phyloP scores from a whole-genome alignment of 495 filamentous ascomycete species.

The Penicillium arizonense region DNA sequence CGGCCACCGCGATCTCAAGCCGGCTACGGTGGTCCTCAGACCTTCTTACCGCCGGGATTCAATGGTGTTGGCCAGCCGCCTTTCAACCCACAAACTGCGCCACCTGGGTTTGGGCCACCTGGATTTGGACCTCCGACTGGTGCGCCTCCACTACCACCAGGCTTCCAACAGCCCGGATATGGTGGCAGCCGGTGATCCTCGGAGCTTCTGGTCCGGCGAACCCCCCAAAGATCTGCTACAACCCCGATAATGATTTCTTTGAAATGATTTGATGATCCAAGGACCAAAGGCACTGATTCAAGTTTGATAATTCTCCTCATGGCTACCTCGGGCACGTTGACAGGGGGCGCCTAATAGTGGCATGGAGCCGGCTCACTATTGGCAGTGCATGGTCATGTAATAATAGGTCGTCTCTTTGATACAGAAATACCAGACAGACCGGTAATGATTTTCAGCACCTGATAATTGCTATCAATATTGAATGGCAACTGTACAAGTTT shows the following conservation, averaged over 20 bases:
- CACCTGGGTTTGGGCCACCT: slow-evolving; percentile 56
- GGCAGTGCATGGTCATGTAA: slow-evolving; percentile 1
- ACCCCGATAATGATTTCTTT: not conserved
- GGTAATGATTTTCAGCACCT: not conserved
- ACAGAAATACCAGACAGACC: not conserved
- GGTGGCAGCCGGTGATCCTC: slow-evolving; percentile 38
- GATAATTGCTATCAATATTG: no score
- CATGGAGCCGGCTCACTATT: not conserved
- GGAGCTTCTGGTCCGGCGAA: not conserved
- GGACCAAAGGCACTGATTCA: not conserved
- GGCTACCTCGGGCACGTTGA: not conserved
- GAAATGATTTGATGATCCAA: slow-evolving; percentile 11
- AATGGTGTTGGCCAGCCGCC: slow-evolving; percentile 42
- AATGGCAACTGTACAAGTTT: not conserved
- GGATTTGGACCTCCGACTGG: slow-evolving; percentile 46
- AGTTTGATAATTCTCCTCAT: not conserved
- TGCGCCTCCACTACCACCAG: slow-evolving; percentile 43
- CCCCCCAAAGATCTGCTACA: not conserved
- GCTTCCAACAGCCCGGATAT: slow-evolving; percentile 51
- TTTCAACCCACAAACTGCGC: slow-evolving; percentile 41
- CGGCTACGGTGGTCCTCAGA: slow-evolving; percentile 74
- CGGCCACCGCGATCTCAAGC: slow-evolving; percentile 75
- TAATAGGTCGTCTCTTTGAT: not conserved
- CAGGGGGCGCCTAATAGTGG: not conserved
- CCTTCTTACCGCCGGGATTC: slow-evolving; percentile 60